Evolutionary conservation across 2,329 filamentous ascomycete species (phyloP), one percentile per base, ranked within the genome.

Genomic region (Aspergillus uvarum): DNA sequence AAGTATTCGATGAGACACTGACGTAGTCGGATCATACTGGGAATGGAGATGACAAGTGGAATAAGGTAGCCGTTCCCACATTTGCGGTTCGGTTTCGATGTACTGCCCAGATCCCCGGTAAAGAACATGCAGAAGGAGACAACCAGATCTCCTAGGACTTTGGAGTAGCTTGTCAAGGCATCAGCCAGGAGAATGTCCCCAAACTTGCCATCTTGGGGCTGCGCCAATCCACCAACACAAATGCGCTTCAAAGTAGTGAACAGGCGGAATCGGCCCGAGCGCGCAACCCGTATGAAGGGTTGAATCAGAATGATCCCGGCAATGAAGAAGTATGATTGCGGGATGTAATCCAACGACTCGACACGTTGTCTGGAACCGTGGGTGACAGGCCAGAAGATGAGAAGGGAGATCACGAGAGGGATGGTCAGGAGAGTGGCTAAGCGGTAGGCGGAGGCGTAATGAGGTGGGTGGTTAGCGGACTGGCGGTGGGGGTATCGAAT

Each of bases 121-220:
- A 96, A 85, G 76, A 96, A 93, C 94, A 97, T 96, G 85, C 92
- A 98, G 29, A 92, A 77, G 51, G 88, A 88, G 58, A 98, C 89
- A 74, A 92, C 97, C 12, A 97, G 79, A 75, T 99, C 95, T 24
- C 89, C 94, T 29, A 96, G 82, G 31, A 97, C 90, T 76, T 96
- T 96, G 63, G 94, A 89, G 75, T 98, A 99, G 70, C 91, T 96
- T 47, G 95, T 99, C 68, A 98, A 79, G 58, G 92, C 94, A 83
- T 99, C 95, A 35, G 95, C 93, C 19, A 99, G 85, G 60, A 99
- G 79, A 55, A 98, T 89, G 73, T 99, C 95, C 58, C 92, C 94
- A 70, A 98, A 98, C 72, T 96, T 96, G 57, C 94, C 92, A 75
- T 97, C 90, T 67, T 90, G 86, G 0, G 90, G 82, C 76, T 94